Conservation (phyloP, 495 filamentous ascomycete species). For the Venustampulla echinocandica region DNA sequence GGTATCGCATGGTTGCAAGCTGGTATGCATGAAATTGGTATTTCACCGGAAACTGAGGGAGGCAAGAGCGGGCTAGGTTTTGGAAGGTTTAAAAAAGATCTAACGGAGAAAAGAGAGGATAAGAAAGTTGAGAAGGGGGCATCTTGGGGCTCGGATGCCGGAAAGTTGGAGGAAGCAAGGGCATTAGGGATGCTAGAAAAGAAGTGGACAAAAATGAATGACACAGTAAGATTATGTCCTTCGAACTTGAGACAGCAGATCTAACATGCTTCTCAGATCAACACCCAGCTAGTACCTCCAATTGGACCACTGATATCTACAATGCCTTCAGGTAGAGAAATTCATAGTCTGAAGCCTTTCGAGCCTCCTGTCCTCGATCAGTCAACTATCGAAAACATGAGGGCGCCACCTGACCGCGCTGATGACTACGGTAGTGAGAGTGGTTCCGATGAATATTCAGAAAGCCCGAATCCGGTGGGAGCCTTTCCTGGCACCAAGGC, state of each 20-base stretch:
- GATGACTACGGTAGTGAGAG: conserved; percentile 40
- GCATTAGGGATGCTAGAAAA: conserved; percentile 77
- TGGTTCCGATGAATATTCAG: conserved; percentile 36
- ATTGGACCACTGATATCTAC: conserved; percentile 58
- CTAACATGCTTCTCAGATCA: conserved; percentile 46
- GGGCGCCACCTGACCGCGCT: conserved; percentile 35
- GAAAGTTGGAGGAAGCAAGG: conserved; percentile 72
- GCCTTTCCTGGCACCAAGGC: conserved; percentile 33
- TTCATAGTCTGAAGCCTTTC: conserved; percentile 58
- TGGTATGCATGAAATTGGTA: conserved; percentile 60
- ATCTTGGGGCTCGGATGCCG: conserved; percentile 76
- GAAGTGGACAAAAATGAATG: conserved; percentile 90
- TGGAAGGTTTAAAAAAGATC: conserved; percentile 62
- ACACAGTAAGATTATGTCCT: conserved; percentile 54
- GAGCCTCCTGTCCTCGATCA: conserved; percentile 48
- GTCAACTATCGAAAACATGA: conserved; percentile 46
- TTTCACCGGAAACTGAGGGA: conserved; percentile 26
- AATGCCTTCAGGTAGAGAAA: conserved; percentile 82
- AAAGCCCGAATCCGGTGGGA: conserved; percentile 20
- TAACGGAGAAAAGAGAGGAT: conserved; percentile 60
- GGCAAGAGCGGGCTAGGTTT: conserved; percentile 45
- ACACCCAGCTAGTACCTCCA: conserved; percentile 68
- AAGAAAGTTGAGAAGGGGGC: conserved; percentile 57
- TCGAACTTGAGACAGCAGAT: neutral
- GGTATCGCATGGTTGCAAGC: conserved; percentile 77